Conservation (phyloP, 169 alveolate species). For the Neospora caninum region DNA sequence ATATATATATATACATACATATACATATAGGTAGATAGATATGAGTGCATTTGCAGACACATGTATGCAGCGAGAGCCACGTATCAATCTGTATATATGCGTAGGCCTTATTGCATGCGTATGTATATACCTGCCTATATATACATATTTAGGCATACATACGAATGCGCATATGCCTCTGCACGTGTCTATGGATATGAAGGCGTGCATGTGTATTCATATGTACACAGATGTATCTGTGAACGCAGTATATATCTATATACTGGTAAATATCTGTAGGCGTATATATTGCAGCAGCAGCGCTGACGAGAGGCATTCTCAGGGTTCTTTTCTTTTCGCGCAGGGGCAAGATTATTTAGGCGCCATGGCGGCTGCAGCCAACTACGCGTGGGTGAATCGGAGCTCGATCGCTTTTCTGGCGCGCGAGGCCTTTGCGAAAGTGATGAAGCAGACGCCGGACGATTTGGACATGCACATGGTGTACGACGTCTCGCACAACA, state of each 20-base stretch:
- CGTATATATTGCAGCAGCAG: background rate
- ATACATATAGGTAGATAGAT: background rate
- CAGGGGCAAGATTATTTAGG: slow-evolving; percentile 85
- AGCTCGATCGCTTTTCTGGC: slow-evolving; percentile 75
- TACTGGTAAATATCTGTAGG: background rate
- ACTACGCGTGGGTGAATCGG: slow-evolving; percentile 92
- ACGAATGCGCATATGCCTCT: background rate
- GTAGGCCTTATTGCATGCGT: background rate
- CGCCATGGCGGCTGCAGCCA: slow-evolving; percentile 91
- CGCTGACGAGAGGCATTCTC: no score
- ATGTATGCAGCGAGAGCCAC: background rate
- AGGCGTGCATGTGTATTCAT: background rate
- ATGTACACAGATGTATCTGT: no score
- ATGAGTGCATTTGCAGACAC: background rate
- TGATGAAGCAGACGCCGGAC: slow-evolving; percentile 83
- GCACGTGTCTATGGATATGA: background rate
- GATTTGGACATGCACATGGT: slow-evolving; percentile 92
- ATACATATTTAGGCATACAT: background rate
- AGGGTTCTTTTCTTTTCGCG: background rate
- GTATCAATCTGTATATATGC: background rate
- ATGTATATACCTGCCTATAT: background rate
- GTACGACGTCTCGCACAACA: slow-evolving; percentile 90
- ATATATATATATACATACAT: background rate
- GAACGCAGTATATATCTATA: background rate
- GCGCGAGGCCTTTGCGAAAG: slow-evolving; percentile 79